phyloP scores from a whole-genome alignment of 192 early-diverging fungal species.

The Piromyces finnis region DNA sequence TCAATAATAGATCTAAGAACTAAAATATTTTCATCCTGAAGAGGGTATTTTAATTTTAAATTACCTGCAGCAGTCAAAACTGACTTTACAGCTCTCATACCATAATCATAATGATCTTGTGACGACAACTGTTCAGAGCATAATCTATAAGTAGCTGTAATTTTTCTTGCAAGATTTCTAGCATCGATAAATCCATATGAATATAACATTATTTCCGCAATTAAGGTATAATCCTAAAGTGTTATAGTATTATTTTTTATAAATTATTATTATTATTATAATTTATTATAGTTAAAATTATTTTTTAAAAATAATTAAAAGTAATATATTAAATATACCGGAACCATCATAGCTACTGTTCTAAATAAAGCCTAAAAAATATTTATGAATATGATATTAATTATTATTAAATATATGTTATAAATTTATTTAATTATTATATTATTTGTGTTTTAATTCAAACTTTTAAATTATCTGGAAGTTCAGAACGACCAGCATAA shows the following conservation, averaged over 20 bases:
- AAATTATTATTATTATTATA: too few relatives aligned
- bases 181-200: conserved; percentile 17
- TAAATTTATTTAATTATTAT: too few relatives aligned
- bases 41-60: neutral
- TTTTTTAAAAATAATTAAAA: too few relatives aligned
- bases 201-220: conserved; percentile 42
- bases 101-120: neutral
- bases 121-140: neutral
- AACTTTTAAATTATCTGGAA: conserved; percentile 27
- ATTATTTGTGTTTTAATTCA: too few relatives aligned
- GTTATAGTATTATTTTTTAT: too few relatives aligned
- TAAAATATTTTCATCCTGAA: neutral
- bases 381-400: too few relatives aligned
- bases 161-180: neutral
- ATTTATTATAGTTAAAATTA: too few relatives aligned
- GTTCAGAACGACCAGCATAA: conserved; percentile 29
- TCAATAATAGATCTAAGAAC: neutral
- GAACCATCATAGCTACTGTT: conserved; percentile 41
- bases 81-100: neutral
- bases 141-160: neutral
- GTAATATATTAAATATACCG: too few relatives aligned
- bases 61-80: neutral
- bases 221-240: conserved; percentile 32
- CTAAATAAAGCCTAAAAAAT: conserved; percentile 19
- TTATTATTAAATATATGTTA: neutral